phyloP scores from a whole-genome alignment of 768 basidiomycete genomes.

The Macrolepiota fuliginosa region DNA sequence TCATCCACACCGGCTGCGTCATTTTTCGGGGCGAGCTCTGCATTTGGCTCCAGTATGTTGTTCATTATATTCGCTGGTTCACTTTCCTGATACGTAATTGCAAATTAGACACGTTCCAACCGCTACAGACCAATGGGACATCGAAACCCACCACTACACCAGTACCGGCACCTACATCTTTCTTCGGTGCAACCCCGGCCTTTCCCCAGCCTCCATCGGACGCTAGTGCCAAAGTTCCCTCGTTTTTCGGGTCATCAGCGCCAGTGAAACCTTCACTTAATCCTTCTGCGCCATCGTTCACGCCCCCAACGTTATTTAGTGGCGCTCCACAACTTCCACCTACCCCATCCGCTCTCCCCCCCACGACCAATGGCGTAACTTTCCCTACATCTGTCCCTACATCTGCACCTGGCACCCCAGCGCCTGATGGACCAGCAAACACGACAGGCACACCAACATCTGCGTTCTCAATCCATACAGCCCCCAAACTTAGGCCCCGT shows the following conservation, averaged over 20 bases:
- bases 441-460: neutral
- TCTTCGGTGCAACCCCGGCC: neutral
- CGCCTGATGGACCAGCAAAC: neutral
- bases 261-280: slow-evolving; percentile 19
- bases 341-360: neutral
- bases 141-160: neutral
- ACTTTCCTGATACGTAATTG: neutral
- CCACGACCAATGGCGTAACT: neutral
- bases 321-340: neutral
- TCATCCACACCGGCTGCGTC: neutral
- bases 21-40: neutral
- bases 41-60: neutral
- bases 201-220: neutral
- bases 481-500: slow-evolving; percentile 13
- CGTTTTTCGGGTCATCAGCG: neutral
- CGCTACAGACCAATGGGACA: neutral
- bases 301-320: slow-evolving; percentile 12
- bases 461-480: neutral
- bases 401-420: neutral
- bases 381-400: neutral
- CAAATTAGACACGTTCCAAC: neutral
- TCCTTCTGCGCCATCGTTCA: slow-evolving; percentile 23
- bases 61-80: neutral
- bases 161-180: neutral
- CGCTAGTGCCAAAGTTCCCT: neutral